Conservation (phyloP, 148 eudicot species). For the Silene latifolia region DNA sequence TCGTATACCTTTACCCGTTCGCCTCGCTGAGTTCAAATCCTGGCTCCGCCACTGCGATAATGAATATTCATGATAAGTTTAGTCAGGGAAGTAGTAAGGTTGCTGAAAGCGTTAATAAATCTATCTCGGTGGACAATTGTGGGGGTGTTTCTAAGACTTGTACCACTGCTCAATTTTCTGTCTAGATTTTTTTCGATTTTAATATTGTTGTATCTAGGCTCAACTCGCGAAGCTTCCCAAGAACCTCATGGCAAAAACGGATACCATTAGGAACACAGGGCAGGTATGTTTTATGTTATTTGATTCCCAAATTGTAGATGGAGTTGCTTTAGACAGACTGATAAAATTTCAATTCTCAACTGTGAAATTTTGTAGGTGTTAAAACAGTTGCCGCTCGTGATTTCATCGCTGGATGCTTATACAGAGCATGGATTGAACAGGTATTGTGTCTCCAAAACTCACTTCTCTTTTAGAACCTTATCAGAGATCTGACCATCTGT, state of each 20-base stretch:
- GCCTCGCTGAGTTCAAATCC: too few relatives aligned
- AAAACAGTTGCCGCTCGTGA: conserved; percentile 72
- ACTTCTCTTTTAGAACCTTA: not conserved
- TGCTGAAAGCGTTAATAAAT: not conserved
- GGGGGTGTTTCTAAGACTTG: not conserved
- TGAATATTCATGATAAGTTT: too few relatives aligned
- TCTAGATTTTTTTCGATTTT: not conserved
- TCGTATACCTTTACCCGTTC: too few relatives aligned
- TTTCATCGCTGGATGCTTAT: conserved; percentile 86
- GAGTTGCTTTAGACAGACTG: not conserved
- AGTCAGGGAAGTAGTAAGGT: not conserved
- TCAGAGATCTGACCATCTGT: not conserved
- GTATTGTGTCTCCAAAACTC: conserved; percentile 26
- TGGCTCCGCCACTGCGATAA: too few relatives aligned
- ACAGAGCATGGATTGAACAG: conserved; percentile 72
- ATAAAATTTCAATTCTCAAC: not conserved
- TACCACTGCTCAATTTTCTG: not conserved
- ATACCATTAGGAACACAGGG: conserved; percentile 28
- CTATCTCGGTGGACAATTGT: not conserved
- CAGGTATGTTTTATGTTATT: conserved; percentile 20
- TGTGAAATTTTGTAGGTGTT: conserved; percentile 43
- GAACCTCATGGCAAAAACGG: conserved; percentile 27
- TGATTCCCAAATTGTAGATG: not conserved
- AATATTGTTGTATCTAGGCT: conserved; percentile 24
- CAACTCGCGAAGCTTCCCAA: conserved; percentile 31